Base-by-base conservation (phyloP, 192 early-diverging fungal species). In the Coemansia guatemalensis region DNA sequence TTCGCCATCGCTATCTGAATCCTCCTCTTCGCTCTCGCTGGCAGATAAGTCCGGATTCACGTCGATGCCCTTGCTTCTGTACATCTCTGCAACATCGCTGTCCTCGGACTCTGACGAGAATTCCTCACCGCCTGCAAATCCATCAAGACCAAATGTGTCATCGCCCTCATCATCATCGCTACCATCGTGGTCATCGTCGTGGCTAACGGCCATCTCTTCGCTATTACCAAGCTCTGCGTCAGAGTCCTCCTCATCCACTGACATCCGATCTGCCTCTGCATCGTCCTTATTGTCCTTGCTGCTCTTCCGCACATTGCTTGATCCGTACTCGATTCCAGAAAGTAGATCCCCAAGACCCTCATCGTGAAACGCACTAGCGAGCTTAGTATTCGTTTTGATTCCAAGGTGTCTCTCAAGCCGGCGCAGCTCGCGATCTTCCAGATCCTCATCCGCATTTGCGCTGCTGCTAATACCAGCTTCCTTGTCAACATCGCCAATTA, bases 361-460 rank as follows among this genome's bases (percentile, higher is more conserved):
- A 6, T 70, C 60, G 21, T 48, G 60, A 44, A 84, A 72, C 5
- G 65, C 68, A n/a, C 33, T 69, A 8, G 65, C 64, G n/a, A 82
- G 60, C 64, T 74, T 80, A n/a, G 59, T 33, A 29, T 62, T 71
- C n/a, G 48, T 68, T 50, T 82, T 82, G 48, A 85, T 82, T 0
- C 80, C 82, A 3, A 85, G 68, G 48, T 75, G 68, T 22, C 70
- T 68, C 57, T 81, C 84, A 27, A 83, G 66, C 6, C 76, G 64
- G 21, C 76, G 75, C 70, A 84, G 52, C 64, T 83, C 81, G 2
- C 71, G 58, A 25, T 85, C 84, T 49, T 83, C 84, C 7, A 69
- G 32, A 18, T 81, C 78, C 58, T 75, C 68, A 9, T 55, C 74
- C 1, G 25, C 51, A 20, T 48, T 29, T 2, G 24, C 47, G 49